Base-by-base conservation (phyloP, 2,329 filamentous ascomycete genomes). In the Sporothrix brasiliensis region DNA sequence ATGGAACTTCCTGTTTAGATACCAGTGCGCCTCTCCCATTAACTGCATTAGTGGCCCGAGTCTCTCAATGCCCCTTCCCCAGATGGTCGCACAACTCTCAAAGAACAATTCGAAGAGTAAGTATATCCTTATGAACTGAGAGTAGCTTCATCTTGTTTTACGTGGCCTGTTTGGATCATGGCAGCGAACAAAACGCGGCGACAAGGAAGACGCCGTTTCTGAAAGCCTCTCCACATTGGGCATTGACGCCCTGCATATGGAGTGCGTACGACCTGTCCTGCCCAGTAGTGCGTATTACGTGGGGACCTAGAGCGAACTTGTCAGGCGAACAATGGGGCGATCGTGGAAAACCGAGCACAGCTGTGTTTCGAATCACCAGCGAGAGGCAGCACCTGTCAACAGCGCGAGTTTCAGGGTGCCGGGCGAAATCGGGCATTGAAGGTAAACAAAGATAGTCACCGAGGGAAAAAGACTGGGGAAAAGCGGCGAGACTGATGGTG, bases 191-290 rank as follows among this genome's bases (percentile, higher is more conserved):
- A 53, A 14, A 41, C 7, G 49, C 27, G n/a, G 27, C 41, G 63
- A n/a, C 63, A 67, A 41, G 24, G 21, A 56, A n/a, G 34, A 44
- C 19, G 30, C 19, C 34, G 34, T 11, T 41, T 44, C 39, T 41
- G 34, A 30, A 34, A n/a, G 14, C 39, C 67, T 50, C 67, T 60
- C 67, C 67, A 68, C 67, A 50, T 68, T 60, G 67, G 67, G 67
- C 67, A 56, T 52, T 56, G 66, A 65, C 44, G 61, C 61, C 44
- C 49, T 16, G 58, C 21, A 47, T 63, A 47, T 16, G 41, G 11
- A 44, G 41, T 44, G 14, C 34, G 16, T 44, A 44, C 14, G 11
- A 44, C 11, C 34, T 34, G 34, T 61, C n/a, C 44, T 39, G 56
- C 34, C 58, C 58, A 27, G 39, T 13, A 63, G 19, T 4, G 21